A percentile compares a stretch with the other conserved stretches of the same genome.
phyloP scores from a whole-genome alignment of 129 eudicot species.

The Kitagawia praeruptora region DNA sequence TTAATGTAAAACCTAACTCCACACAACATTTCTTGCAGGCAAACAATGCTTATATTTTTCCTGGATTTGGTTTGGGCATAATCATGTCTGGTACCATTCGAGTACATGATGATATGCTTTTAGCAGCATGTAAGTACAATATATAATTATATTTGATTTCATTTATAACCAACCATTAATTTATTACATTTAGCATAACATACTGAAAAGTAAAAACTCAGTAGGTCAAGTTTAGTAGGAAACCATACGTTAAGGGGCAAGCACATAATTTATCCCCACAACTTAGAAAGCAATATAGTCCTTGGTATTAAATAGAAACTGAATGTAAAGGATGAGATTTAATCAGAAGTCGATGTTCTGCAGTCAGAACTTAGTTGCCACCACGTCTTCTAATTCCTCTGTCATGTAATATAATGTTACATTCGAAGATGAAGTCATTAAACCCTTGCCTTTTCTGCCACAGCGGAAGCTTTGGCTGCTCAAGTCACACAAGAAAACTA shows the following conservation, averaged over 20 bases:
- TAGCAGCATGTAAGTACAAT: constrained; percentile 88
- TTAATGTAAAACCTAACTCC: background rate
- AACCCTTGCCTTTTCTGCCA: background rate
- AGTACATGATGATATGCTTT: constrained; percentile 84
- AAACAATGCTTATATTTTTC: constrained; percentile 93
- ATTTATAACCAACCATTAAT: background rate
- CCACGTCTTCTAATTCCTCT: background rate
- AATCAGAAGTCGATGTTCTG: background rate
- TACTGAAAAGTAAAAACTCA: background rate
- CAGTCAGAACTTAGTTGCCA: background rate
- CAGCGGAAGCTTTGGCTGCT: constrained; percentile 90
- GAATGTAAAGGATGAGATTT: background rate
- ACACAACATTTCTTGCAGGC: constrained; percentile 43
- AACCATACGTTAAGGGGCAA: background rate
- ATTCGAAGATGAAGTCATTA: background rate
- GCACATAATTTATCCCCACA: background rate
- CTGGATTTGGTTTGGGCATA: constrained; percentile 91
- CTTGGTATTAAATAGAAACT: background rate
- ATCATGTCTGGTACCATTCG: constrained; percentile 91
- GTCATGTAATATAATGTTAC: background rate
- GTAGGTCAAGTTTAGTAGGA: background rate
- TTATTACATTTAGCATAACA: background rate
- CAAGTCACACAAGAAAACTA: constrained; percentile 90
- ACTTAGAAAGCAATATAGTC: background rate
- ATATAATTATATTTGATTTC: background rate